Evolutionary conservation across 306 rosid genomes (phyloP), one percentile per base, ranked within the genome.

Genomic region (Neltuma alba): DNA sequence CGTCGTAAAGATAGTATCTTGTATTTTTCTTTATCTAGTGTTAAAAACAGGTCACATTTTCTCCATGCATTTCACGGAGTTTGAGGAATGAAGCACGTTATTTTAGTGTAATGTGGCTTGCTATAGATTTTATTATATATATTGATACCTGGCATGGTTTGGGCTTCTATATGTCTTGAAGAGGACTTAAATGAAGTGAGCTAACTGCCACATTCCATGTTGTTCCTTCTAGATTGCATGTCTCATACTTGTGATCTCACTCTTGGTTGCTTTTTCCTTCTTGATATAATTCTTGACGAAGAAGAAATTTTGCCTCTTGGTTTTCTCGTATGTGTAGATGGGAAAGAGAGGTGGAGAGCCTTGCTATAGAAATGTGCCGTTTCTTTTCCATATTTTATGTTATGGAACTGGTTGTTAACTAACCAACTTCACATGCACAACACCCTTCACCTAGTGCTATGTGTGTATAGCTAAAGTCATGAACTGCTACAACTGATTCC

Each of bases 1-100:
- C 77, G 83, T 78, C 64, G 58, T 78, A 60, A 67, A 25, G 15
- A 40, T 64, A 21, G 63, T 61, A 72, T 33, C 75, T 64, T 72
- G 14, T 54, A 16, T 80, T 79, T 79, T 67, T 69, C 72, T 55
- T 77, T 69, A 15, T 81, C 52, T 40, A 7, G 45, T 80, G 18
- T 41, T 76, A 33, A 16, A 21, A 54, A n/a, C 27, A n/a, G 8
- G 30, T 21, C 30, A 54, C 5, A 7, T 21, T 54, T n/a, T 54
- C 61, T 54, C 13, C 30, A 54, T 54, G 61, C 5, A 40, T 10
- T 9, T 2, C 36, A 33, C 44, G 0, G 13, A 9, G 13, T 40
- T 40, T 40, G 40, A 40, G 13, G 44, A 40, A 40, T 40, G 13
- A 40, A 10, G 9, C 44, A 40, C 13, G 3, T 14, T 40, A 10